Base-by-base conservation (phyloP, 2,329 filamentous ascomycete species). In the Pseudonectria foliicola region DNA sequence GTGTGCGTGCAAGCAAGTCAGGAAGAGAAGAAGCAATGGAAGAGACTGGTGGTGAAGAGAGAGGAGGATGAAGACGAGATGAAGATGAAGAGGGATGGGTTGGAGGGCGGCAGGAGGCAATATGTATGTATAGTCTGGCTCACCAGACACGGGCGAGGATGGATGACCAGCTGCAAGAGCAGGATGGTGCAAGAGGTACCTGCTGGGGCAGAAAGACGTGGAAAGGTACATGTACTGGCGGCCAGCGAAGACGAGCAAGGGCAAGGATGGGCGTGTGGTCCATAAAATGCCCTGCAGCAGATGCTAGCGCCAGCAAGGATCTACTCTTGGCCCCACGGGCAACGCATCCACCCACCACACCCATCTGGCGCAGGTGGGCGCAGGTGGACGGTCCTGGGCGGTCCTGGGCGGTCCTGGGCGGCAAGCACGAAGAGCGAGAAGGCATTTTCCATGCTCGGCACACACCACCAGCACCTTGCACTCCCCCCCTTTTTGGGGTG, bases 251-350 rank as follows among this genome's bases (percentile, higher is more conserved):
- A 37, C 31, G 36, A 31, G 25, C 29, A 42, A 25, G 39, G 42
- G 34, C 36, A 42, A 40, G 42, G 42, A 40, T 40, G 32, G 35
- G 10, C 35, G 34, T 39, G 29, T 15, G 33, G 38, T 39, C 45
- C 45, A 44, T 44, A 37, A 34, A 37, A 55, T 55, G 49, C 51
- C 52, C 52, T 55, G 51, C 51, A 55, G 49, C 42, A 43, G 43
- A 47, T 48, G 36, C 35, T 52, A 52, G 40, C 33, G 45, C 33
- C 38, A 33, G 35, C 38, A 40, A 38, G 38, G 40, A 43, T 47
- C 37, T 38, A 28, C 37, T 35, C 25, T 34, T 27, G 31, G 34
- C 31, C 18, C 18, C 18, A 32, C 21, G 35, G 21, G 34, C 42
- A 45, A 46, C 48, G 45, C 52, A 45, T 36, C 36, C 24, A 35